These are phyloP conservation scores for Calonectria leucothoes DNA, from an alignment of 2,329 filamentous ascomycete genomes.

Conservation along the genomic window DNA sequence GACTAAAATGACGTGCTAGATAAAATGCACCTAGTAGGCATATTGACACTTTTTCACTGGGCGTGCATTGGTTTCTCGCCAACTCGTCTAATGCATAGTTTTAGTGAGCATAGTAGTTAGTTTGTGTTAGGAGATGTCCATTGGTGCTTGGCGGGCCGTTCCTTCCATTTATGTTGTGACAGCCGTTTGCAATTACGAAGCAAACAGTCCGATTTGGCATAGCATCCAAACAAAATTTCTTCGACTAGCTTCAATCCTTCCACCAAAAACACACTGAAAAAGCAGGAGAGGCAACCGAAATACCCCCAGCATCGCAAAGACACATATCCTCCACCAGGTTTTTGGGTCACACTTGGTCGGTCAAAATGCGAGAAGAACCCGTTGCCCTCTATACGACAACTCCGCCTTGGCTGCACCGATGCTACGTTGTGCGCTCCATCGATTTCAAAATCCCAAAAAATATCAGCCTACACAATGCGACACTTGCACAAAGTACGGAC, in stretches of 20 bases:
- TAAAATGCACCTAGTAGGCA: background rate
- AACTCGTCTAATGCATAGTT: background rate
- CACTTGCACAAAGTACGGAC: background rate
- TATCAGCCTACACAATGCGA: background rate
- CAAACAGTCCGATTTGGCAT: too few species aligned
- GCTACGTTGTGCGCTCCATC: constrained; percentile 25
- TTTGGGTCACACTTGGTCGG: background rate
- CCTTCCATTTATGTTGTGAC: background rate
- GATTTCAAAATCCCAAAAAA: constrained; percentile 24
- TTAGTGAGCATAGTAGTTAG: too few species aligned
- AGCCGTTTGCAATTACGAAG: background rate
- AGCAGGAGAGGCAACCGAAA: background rate
- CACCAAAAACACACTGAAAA: too few species aligned
- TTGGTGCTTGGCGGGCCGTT: background rate
- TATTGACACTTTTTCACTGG: background rate
- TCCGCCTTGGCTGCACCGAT: constrained; percentile 29
- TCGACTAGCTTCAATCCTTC: background rate
- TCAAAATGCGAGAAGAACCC: background rate
- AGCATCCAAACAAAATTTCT: background rate
- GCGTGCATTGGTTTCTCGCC: background rate
- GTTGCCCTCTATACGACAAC: background rate
- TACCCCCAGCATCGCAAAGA: background rate
- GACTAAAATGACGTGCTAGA: background rate
- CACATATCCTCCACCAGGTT: too few species aligned
- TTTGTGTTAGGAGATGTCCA: background rate